Evolutionary conservation across 352 stramenopile genomes (phyloP).

Genomic region (Pythium chondricola): DNA sequence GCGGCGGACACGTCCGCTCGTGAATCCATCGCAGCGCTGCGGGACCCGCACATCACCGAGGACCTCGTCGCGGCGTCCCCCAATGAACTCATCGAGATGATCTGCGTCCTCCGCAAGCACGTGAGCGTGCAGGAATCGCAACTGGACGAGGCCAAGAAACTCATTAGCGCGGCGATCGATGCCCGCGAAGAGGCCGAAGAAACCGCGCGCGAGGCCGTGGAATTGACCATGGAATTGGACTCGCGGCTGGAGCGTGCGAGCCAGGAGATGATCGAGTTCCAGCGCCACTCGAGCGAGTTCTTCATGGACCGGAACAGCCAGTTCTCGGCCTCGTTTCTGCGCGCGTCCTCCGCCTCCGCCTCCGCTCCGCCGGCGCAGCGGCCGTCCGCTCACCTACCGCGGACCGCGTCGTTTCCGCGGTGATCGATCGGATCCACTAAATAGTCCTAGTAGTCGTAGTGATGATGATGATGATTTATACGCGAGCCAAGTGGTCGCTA

Average conservation of each 20-base stretch:
- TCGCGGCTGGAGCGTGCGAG: conserved; percentile 56
- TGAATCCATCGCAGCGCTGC: conserved; percentile 32
- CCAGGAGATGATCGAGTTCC: conserved; percentile 34
- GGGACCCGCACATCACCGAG: conserved; percentile 48
- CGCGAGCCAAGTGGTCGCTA: too few species aligned
- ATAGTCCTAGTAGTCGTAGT: too few species aligned
- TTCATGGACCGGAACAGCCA: conserved; percentile 8
- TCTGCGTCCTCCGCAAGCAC: conserved; percentile 65
- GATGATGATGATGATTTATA: too few species aligned
- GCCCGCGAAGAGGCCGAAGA: conserved; percentile 67
- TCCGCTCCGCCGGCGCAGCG: too few species aligned
- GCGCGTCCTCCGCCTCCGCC: too few species aligned
- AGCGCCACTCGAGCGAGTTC: conserved; percentile 21
- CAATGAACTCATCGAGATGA: conserved; percentile 59
- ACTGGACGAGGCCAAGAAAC: conserved; percentile 61
- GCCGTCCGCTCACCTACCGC: too few species aligned
- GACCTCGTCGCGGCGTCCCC: conserved; percentile 39
- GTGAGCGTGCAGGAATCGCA: conserved; percentile 67
- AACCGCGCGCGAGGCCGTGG: conserved; percentile 64
- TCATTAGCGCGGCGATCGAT: conserved; percentile 73
- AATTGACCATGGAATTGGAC: conserved; percentile 66
- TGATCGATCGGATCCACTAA: too few species aligned
- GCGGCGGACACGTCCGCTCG: conserved; percentile 5
- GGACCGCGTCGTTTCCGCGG: too few species aligned
- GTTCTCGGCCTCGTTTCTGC: conserved; percentile 3